Base-by-base conservation (phyloP, 352 stramenopile genomes). In the Globisporangium irregulare region DNA sequence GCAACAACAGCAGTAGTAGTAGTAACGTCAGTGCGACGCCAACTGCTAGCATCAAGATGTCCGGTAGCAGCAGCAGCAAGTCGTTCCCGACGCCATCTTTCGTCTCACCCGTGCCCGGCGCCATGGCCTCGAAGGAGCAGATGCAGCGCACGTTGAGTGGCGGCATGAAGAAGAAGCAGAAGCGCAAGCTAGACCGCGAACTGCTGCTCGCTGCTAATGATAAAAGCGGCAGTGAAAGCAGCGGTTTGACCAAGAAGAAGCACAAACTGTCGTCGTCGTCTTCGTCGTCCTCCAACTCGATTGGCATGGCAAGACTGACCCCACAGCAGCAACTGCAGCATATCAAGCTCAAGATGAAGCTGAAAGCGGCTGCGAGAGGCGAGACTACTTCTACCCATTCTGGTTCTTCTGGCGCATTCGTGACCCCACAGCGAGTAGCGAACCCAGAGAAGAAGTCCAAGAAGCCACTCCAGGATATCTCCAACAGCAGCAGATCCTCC, bases 391-490 rank as follows among this genome's bases (percentile, higher is more conserved):
- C 29, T 22, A 18, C 55, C 10, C 43, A 58, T n/a, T 41, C 59
- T 27, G 15, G 22, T 18, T 32, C 41, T 7, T 4, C 60, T 59
- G 60, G 60, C 10, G 38, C 59, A 64, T 64, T 64, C 25, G 27
- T 24, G 24, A 64, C 59, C 22, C 59, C 59, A 25, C 43, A 64
- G 59, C n/a, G 59, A 29, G 24, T 10, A 3, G n/a, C 38, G 25
- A 27, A 57, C 34, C 24, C 10, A 7, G 60, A 64, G n/a, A 63
- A 34, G 46, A 76, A 75, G 55, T 1, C 51, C 2, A 54, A 63
- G 5, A 76, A 71, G 27, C 70, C 74, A 34, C 70, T 83, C 1
- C 69, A 73, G 29, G 79, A 86, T 59, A 81, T 84, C 57, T 84
- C 77, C 4, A 86, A 86, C 63, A 69, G 51, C 58, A 82, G 82